Conservation (phyloP, 2,329 filamentous ascomycete genomes). For the Penicillium sp. region DNA sequence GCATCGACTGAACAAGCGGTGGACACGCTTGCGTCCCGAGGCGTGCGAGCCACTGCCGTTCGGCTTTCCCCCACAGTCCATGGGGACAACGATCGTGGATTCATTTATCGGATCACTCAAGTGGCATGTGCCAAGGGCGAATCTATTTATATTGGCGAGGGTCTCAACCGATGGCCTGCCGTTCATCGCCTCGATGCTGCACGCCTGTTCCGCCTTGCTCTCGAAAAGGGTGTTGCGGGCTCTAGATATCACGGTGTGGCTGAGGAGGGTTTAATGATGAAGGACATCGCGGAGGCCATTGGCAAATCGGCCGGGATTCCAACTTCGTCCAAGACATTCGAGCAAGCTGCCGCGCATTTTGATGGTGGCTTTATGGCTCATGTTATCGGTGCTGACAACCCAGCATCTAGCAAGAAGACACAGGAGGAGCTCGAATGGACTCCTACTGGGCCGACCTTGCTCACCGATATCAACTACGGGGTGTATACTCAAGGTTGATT, state of each 20-base stretch:
- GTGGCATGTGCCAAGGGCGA: slow-evolving; percentile 38
- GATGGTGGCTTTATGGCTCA: slow-evolving; percentile 38
- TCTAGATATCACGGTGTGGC: slow-evolving; percentile 46
- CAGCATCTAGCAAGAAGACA: slow-evolving; percentile 46
- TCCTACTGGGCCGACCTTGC: slow-evolving; percentile 30
- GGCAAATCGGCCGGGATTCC: slow-evolving; percentile 45
- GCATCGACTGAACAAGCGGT: slow-evolving; percentile 32
- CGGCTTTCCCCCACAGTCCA: slow-evolving; percentile 51
- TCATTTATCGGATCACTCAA: slow-evolving; percentile 37
- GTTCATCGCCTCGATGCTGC: slow-evolving; percentile 50
- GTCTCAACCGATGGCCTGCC: slow-evolving; percentile 46
- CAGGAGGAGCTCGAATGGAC: slow-evolving; percentile 45
- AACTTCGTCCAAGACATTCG: slow-evolving; percentile 34
- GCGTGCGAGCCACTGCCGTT: slow-evolving; percentile 44
- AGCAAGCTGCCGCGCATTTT: slow-evolving; percentile 40
- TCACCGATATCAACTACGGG: slow-evolving; percentile 40
- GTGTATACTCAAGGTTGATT: slow-evolving; percentile 24
- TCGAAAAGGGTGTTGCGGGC: slow-evolving; percentile 48
- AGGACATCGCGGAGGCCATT: slow-evolving; percentile 45
- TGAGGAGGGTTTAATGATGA: slow-evolving; percentile 45
- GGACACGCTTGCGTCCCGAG: slow-evolving; percentile 28
- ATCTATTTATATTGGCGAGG: slow-evolving; percentile 46
- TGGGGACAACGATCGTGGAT: slow-evolving; percentile 42
- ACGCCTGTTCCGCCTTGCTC: slow-evolving; percentile 42
- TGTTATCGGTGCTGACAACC: slow-evolving; percentile 38